phyloP scores from a whole-genome alignment of 2,329 filamentous ascomycete genomes.

The Neoarthrinium moseri region DNA sequence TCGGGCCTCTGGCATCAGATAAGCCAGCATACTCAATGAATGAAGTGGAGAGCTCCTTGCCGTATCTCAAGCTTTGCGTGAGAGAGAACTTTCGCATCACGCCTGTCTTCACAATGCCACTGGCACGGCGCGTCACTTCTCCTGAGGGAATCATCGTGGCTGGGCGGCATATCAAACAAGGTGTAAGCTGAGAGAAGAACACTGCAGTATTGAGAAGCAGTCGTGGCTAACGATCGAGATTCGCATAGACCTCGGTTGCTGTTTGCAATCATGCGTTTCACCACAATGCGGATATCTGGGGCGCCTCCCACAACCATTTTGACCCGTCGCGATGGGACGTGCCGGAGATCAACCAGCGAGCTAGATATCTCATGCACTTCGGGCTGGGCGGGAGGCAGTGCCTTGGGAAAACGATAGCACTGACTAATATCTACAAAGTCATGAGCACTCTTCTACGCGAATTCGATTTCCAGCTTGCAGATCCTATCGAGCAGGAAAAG shows the following conservation, averaged over 20 bases:
- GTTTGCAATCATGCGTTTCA: constrained; percentile 6
- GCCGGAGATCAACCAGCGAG: constrained; percentile 2
- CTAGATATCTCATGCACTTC: constrained; percentile 5
- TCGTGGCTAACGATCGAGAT: no score
- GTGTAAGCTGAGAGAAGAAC: no score
- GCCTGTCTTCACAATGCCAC: constrained; percentile 2
- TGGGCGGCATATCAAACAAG: constrained; percentile 1
- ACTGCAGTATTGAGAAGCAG: no score
- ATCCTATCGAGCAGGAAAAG: background rate
- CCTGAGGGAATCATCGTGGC: background rate
- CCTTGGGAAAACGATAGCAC: constrained; percentile 6
- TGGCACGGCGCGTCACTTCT: constrained; percentile 1
- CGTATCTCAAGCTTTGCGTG: background rate
- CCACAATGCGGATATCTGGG: constrained; percentile 5
- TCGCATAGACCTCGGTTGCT: constrained; percentile 3
- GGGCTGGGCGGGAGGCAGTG: background rate
- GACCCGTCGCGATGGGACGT: constrained; percentile 3
- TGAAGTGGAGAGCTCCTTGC: background rate
- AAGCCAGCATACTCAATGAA: background rate
- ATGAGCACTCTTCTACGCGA: constrained; percentile 1
- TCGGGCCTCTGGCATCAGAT: background rate
- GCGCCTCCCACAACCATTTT: constrained; percentile 4
- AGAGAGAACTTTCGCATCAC: constrained; percentile 3
- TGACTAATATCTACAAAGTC: constrained; percentile 1
- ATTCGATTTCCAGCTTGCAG: background rate